These are phyloP conservation scores for Monosporascus sp. DNA, from an alignment of 2,329 filamentous ascomycete genomes.

Conservation along the genomic window DNA sequence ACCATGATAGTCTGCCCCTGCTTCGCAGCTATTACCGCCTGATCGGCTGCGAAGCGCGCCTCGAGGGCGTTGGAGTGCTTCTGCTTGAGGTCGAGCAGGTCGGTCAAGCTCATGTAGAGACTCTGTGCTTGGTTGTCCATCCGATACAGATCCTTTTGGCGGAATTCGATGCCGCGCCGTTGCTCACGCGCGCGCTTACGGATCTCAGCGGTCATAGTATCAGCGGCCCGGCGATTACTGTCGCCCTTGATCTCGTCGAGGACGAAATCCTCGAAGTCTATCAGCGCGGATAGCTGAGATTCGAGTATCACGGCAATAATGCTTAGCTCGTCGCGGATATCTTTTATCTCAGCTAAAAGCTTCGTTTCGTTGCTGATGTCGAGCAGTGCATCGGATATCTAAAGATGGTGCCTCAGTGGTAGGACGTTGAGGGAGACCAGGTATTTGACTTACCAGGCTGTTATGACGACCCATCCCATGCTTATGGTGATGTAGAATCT, in stretches of 20 bases:
- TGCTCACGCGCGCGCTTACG: conserved; percentile 53
- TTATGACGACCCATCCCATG: conserved; percentile 14
- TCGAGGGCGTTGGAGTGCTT: conserved; percentile 65
- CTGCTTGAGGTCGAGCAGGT: conserved; percentile 63
- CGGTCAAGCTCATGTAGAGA: conserved; percentile 55
- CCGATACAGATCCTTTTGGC: conserved; percentile 54
- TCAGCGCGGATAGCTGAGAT: conserved; percentile 42
- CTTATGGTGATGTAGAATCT: conserved; percentile 40
- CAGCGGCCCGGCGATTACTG: conserved; percentile 17
- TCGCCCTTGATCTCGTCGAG: conserved; percentile 26
- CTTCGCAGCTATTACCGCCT: conserved; percentile 54
- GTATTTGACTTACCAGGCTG: conserved; percentile 4
- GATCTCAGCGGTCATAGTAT: conserved; percentile 36
- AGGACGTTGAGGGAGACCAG: not conserved
- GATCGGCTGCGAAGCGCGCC: conserved; percentile 55
- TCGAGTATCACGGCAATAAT: conserved; percentile 52
- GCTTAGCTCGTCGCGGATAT: conserved; percentile 62
- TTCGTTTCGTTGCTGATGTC: conserved; percentile 58
- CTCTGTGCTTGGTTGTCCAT: conserved; percentile 59
- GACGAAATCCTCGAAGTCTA: conserved; percentile 41
- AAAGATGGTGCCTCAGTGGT: conserved; percentile 19
- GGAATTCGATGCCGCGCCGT: conserved; percentile 50
- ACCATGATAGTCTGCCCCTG: conserved; percentile 40
- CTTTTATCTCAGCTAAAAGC: conserved; percentile 59
- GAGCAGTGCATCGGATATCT: conserved; percentile 50